Evolutionary conservation across 164 flowering plant species (phyloP).

Genomic region (Tetrastigma voinierianum): DNA sequence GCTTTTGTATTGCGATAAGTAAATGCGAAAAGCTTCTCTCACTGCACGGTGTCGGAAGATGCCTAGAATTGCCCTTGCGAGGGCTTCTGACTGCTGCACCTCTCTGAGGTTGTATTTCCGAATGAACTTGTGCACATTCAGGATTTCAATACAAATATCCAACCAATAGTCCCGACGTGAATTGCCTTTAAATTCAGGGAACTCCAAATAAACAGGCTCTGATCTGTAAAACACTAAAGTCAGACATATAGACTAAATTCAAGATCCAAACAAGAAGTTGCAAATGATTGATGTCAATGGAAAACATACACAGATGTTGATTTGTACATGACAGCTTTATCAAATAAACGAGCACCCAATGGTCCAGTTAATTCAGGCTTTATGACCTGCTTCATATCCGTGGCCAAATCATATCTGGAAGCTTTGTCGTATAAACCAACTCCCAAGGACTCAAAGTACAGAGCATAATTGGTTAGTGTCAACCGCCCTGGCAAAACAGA

Average conservation of each 20-base stretch:
- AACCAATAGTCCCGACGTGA: slow-evolving; percentile 94
- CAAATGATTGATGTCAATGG: slow-evolving; percentile 7
- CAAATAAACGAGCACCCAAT: slow-evolving; percentile 86
- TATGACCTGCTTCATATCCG: slow-evolving; percentile 73
- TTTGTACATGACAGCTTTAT: slow-evolving; percentile 87
- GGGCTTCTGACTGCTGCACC: slow-evolving; percentile 60
- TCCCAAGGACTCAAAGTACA: slow-evolving; percentile 85
- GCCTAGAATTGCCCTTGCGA: slow-evolving; percentile 69
- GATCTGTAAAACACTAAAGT: slow-evolving; percentile 39
- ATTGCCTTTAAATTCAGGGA: slow-evolving; percentile 82
- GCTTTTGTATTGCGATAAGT: slow-evolving; percentile 59
- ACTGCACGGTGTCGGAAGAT: slow-evolving; percentile 67
- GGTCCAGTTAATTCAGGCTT: slow-evolving; percentile 94
- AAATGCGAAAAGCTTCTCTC: slow-evolving; percentile 62
- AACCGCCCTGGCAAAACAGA: slow-evolving; percentile 58
- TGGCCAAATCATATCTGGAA: slow-evolving; percentile 69
- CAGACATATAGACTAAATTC: slow-evolving; percentile 7
- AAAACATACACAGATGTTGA: slow-evolving; percentile 65
- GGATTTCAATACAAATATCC: slow-evolving; percentile 70
- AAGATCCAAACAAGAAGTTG: background rate
- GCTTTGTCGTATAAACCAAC: slow-evolving; percentile 81
- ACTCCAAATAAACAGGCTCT: slow-evolving; percentile 78
- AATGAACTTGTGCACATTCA: slow-evolving; percentile 63
- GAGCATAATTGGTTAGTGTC: slow-evolving; percentile 71
- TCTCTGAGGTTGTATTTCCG: slow-evolving; percentile 51